phyloP scores from a whole-genome alignment of 495 filamentous ascomycete genomes.

The Xylaria sp. region DNA sequence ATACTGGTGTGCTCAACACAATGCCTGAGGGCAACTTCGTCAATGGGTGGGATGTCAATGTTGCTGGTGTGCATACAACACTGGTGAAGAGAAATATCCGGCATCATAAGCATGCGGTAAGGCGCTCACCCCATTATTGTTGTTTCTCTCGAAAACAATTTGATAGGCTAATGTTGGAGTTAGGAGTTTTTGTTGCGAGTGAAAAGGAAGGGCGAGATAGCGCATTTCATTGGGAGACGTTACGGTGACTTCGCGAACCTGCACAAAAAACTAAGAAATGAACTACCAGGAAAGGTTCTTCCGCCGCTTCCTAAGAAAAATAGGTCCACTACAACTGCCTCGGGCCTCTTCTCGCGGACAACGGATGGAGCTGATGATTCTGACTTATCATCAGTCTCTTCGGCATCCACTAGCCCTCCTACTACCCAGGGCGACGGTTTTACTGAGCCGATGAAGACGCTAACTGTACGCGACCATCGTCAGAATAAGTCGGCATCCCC shows the following conservation, averaged over 20 bases:
- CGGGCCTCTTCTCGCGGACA: conserved; percentile 54
- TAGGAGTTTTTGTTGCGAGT: conserved; percentile 91
- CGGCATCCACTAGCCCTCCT: conserved; percentile 64
- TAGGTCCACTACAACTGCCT: conserved; percentile 70
- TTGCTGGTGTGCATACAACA: conserved; percentile 84
- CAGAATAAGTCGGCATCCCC: conserved; percentile 48
- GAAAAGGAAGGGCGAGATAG: conserved; percentile 71
- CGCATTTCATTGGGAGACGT: conserved; percentile 79
- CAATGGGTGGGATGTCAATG: conserved; percentile 97
- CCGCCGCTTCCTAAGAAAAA: conserved; percentile 90
- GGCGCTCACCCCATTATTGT: conserved; percentile 37
- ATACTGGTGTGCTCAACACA: conserved; percentile 83
- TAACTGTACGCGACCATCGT: conserved; percentile 50
- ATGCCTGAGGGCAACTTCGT: conserved; percentile 88
- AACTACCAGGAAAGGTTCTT: conserved; percentile 90
- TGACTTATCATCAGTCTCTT: conserved; percentile 79
- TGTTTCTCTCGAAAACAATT: too few relatives aligned
- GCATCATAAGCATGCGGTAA: conserved; percentile 90
- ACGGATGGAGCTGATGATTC: conserved; percentile 66
- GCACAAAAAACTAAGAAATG: conserved; percentile 78
- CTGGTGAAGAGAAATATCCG: conserved; percentile 85
- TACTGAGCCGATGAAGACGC: conserved; percentile 47
- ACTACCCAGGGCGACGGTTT: conserved; percentile 32
- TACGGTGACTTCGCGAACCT: conserved; percentile 88
- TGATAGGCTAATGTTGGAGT: conserved; percentile 45